Evolutionary conservation across 495 filamentous ascomycete species (phyloP).

Genomic region (Penicillium ochrochloron): DNA sequence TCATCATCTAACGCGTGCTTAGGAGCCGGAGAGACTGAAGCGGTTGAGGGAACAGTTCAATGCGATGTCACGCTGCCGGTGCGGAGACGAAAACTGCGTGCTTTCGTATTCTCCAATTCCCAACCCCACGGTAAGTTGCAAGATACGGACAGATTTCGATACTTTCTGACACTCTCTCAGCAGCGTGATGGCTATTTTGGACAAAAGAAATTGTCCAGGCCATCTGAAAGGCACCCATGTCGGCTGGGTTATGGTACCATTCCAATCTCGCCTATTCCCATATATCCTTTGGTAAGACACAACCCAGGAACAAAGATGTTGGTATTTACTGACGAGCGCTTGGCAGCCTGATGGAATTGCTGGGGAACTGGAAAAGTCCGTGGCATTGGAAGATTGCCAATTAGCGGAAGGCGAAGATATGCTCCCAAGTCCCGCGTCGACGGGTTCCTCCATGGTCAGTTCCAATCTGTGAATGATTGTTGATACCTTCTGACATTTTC

Average conservation of each 20-base stretch:
- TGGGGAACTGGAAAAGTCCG: background rate
- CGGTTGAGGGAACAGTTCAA: no score
- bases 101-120: no score
- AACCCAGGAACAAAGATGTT: background rate
- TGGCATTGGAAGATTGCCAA: background rate
- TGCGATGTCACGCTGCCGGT: background rate
- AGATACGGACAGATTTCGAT: background rate
- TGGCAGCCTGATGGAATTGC: background rate
- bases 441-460: background rate
- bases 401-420: background rate
- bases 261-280: no score
- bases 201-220: background rate
- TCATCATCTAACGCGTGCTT: no score
- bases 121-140: background rate
- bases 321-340: background rate
- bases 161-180: background rate
- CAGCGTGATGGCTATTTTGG: background rate
- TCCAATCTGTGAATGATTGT: background rate
- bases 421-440: background rate
- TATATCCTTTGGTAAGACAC: no score
- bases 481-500: background rate
- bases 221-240: no score
- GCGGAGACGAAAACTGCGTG: background rate
- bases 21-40: no score
- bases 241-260: no score